Conservation (phyloP, 1,284 basidiomycete species). For the Jaminaea rosea region DNA sequence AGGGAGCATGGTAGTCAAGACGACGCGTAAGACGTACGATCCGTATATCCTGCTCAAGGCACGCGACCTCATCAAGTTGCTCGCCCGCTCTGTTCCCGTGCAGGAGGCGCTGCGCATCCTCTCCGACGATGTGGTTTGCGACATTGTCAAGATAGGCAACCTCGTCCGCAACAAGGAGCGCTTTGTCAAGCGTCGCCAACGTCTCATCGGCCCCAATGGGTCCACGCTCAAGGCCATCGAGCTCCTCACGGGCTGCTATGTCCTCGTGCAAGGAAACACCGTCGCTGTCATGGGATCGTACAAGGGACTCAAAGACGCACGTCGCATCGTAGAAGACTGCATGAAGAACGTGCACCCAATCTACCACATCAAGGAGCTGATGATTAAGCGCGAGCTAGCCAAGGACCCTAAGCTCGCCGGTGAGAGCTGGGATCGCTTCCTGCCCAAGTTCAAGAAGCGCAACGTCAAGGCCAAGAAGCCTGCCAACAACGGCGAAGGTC, state of each 20-base stretch:
- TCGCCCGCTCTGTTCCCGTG: constrained; percentile 78
- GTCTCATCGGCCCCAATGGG: constrained; percentile 93
- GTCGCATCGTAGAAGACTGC: constrained; percentile 89
- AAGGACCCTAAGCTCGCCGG: constrained; percentile 92
- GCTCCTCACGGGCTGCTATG: constrained; percentile 89
- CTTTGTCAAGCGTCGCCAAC: constrained; percentile 88
- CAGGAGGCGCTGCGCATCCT: constrained; percentile 80
- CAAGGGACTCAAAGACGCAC: constrained; percentile 89
- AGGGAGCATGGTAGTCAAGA: constrained; percentile 92
- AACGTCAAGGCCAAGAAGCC: constrained; percentile 65
- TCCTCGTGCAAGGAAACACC: constrained; percentile 94
- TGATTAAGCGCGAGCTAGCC: constrained; percentile 95
- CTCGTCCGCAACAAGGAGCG: constrained; percentile 91
- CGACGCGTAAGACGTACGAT: constrained; percentile 92
- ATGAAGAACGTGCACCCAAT: constrained; percentile 99
- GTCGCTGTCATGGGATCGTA: constrained; percentile 95
- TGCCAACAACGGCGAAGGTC: constrained; percentile 11
- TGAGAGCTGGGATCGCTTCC: constrained; percentile 94
- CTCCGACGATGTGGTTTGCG: constrained; percentile 81
- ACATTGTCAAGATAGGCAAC: constrained; percentile 96
- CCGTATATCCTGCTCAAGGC: constrained; percentile 94
- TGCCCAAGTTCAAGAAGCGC: constrained; percentile 88
- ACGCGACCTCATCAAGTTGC: constrained; percentile 86
- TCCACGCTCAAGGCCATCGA: constrained; percentile 98
- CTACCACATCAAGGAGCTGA: constrained; percentile 98